phyloP scores from a whole-genome alignment of 139 green algal genomes.

The Astrephomene gubernaculifera region DNA sequence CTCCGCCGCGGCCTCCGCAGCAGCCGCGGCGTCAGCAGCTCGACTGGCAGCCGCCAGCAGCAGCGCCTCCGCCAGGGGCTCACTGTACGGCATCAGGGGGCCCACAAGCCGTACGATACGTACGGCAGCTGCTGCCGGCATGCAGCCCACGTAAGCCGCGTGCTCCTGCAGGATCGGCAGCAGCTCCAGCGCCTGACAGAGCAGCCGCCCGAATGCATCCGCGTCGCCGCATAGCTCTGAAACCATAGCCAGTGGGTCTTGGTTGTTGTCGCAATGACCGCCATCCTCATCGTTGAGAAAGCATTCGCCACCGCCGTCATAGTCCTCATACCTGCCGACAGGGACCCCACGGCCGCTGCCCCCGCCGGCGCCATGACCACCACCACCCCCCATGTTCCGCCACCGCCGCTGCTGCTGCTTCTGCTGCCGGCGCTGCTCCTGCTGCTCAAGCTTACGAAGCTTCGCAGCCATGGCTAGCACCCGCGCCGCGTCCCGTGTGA shows the following conservation, averaged over 20 bases:
- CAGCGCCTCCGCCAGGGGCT: conserved; percentile 1
- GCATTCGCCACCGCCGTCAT: no score
- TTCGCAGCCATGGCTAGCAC: background rate
- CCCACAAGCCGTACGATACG: background rate
- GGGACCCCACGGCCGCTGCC: background rate
- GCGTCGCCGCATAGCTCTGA: background rate
- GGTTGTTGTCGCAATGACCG: background rate
- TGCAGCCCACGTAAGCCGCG: background rate
- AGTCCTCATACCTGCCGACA: no score
- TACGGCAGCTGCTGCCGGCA: background rate
- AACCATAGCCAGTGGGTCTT: background rate
- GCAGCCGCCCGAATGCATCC: background rate
- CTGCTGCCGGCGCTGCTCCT: background rate
- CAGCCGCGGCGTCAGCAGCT: background rate
- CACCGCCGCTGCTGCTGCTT: no score
- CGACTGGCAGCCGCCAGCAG: background rate
- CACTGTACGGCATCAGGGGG: conserved; percentile 29
- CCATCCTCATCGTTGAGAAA: no score
- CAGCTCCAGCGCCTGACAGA: conserved; percentile 1
- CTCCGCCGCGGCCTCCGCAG: background rate
- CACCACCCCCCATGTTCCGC: background rate
- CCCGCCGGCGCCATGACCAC: background rate
- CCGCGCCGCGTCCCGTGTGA: background rate
- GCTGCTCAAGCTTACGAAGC: background rate
- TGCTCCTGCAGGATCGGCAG: background rate